Evolutionary conservation across 2,329 filamentous ascomycete genomes (phyloP), one percentile per base, ranked within the genome.

Genomic region (Orbilia ellipsospora): DNA sequence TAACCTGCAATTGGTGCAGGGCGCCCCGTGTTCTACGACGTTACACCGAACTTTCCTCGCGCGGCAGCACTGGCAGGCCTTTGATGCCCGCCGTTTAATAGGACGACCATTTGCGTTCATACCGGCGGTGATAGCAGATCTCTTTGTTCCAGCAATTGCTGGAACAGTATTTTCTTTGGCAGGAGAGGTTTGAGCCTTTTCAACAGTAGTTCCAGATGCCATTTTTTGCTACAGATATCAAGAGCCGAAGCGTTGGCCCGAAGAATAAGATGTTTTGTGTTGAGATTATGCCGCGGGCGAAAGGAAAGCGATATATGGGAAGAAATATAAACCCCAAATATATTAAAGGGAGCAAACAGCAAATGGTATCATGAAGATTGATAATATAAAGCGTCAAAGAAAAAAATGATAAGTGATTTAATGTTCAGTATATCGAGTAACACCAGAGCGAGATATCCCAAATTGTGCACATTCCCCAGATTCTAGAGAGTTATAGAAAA

Each of bases 11-110:
- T 96, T 96, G 67, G 92, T 93, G 82, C 93, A 96, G 0, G 93
- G 93, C 51, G 90, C 90, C 57, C 91, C 90, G 82, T 89, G 88
- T 82, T 96, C 93, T 73, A 95, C 93, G 68, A 97, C 93, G 84
- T 97, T 94, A 84, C 94, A 97, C 69, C 94, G 89, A 50, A 97
- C 94, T 82, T 97, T 97, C 81, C 94, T 89, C 69, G 91, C 90
- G 80, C 94, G 88, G 83, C 94, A 97, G 79, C 91, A 93, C 77
- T 93, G 92, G 82, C 94, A 97, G 16, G 94, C 94, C 79, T 94
- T 92, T 8, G 93, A 93, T n/a, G 94, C 93, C 81, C 94, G 88
- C 80, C 93, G 88, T 84, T 97, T 97, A 63, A 90, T 88, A 64
- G 88, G 88, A 72, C 87, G 84, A 82, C 67, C 83, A 82, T 70